Evolutionary conservation across 2,329 filamentous ascomycete species (phyloP).

Genomic region (Clonostachys sp.): DNA sequence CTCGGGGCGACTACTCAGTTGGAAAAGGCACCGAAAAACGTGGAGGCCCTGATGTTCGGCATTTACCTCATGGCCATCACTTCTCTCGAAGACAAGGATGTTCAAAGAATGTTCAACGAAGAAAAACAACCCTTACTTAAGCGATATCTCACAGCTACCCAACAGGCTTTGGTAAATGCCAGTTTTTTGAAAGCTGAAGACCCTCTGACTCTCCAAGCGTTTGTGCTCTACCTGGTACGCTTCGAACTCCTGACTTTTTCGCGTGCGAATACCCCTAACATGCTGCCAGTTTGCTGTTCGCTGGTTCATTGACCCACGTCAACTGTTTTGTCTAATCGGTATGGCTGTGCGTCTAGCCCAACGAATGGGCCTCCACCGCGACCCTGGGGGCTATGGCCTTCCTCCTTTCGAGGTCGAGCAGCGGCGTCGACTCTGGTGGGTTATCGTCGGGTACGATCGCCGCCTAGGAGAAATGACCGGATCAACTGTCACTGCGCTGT

Average conservation of each 20-base stretch:
- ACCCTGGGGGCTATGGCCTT: conserved; percentile 47
- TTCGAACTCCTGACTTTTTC: background rate
- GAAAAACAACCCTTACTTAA: conserved; percentile 43
- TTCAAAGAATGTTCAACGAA: conserved; percentile 46
- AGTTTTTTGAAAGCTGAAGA: conserved; percentile 64
- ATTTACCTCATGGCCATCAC: conserved; percentile 56
- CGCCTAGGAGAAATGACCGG: conserved; percentile 64
- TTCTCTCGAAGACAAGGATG: conserved; percentile 54
- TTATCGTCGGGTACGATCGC: conserved; percentile 62
- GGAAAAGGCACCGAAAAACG: conserved; percentile 45
- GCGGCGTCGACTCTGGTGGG: conserved; percentile 71
- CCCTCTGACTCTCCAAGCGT: conserved; percentile 61
- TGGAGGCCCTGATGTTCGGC: conserved; percentile 66
- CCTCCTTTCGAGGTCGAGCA: conserved; percentile 62
- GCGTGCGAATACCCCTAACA: conserved; percentile 1
- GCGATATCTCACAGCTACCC: conserved; percentile 52
- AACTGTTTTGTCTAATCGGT: conserved; percentile 47
- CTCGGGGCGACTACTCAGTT: conserved; percentile 56
- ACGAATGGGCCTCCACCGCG: conserved; percentile 64
- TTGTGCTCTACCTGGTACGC: conserved; percentile 60
- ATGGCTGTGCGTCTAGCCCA: conserved; percentile 64
- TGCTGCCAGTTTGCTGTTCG: conserved; percentile 35
- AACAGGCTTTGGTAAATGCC: conserved; percentile 62
- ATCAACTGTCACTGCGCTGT: conserved; percentile 51
- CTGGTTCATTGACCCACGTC: conserved; percentile 52